Percentiles rank a stretch among this genome's conserved stretches.
phyloP scores from a whole-genome alignment of 148 eudicot genomes.

The Agrostemma githago region DNA sequence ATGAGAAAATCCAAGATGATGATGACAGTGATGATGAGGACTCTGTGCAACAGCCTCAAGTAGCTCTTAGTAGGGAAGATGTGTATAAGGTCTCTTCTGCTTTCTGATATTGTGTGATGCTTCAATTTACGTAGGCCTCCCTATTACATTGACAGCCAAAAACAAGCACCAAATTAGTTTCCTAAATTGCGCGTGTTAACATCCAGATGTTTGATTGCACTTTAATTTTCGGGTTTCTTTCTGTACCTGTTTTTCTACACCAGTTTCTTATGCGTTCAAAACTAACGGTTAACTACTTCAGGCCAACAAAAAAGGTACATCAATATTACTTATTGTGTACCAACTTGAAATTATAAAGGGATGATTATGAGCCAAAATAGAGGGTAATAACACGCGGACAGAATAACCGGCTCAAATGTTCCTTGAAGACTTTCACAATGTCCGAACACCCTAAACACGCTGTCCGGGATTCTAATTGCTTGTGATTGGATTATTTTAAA shows the following conservation, averaged over 20 bases:
- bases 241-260: neutral
- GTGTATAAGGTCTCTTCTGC: slow-evolving; percentile 65
- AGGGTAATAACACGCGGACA: too few relatives aligned
- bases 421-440: too few relatives aligned
- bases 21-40: slow-evolving; percentile 80
- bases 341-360: too few relatives aligned
- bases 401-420: too few relatives aligned
- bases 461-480: too few relatives aligned
- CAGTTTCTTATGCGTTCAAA: neutral
- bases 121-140: neutral
- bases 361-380: too few relatives aligned
- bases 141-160: neutral
- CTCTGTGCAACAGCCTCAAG: slow-evolving; percentile 52
- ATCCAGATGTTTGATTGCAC: neutral
- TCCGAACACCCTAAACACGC: too few relatives aligned
- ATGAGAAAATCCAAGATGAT: slow-evolving; percentile 75
- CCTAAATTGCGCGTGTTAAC: neutral
- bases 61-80: slow-evolving; percentile 63
- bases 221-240: neutral
- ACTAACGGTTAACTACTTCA: slow-evolving; percentile 20
- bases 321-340: too few relatives aligned
- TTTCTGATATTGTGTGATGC: slow-evolving; percentile 10
- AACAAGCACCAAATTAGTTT: neutral
- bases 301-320: slow-evolving; percentile 86
- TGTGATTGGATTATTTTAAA: too few relatives aligned